These are phyloP conservation scores for Calonectria fujianensis DNA, from an alignment of 2,329 filamentous ascomycete genomes.

Conservation along the genomic window DNA sequence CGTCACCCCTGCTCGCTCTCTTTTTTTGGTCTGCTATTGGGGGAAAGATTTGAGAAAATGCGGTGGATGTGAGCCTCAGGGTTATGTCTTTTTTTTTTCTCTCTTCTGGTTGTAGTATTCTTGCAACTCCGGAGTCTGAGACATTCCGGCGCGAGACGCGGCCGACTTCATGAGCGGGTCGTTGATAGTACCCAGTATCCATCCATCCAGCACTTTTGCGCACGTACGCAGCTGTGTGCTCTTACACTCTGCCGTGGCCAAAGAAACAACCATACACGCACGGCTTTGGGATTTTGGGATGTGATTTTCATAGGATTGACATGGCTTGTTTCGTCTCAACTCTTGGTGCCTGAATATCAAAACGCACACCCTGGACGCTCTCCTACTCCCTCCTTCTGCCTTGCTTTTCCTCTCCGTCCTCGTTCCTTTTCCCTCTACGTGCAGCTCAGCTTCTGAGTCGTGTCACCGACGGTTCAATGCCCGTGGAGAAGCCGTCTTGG, in stretches of 20 bases:
- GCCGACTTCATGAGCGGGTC: not conserved
- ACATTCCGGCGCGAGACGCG: conserved; percentile 18
- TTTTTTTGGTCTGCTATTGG: conserved; percentile 2
- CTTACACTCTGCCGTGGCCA: not conserved
- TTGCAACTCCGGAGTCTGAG: not conserved
- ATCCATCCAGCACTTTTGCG: too few relatives aligned
- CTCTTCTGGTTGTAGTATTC: not conserved
- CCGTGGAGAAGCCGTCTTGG: conserved; percentile 33
- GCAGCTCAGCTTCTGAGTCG: conserved; percentile 27
- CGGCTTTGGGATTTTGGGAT: not conserved
- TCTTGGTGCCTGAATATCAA: conserved; percentile 45
- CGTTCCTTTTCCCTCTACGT: conserved; percentile 11
- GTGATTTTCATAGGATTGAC: conserved; percentile 1
- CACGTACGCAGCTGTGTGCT: too few relatives aligned
- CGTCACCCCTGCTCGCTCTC: conserved; percentile 13
- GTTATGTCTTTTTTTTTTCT: conserved; percentile 19
- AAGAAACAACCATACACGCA: not conserved
- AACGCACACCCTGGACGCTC: not conserved
- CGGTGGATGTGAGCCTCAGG: conserved; percentile 18
- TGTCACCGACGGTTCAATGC: conserved; percentile 40
- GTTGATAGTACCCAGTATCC: not conserved
- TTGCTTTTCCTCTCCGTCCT: not conserved
- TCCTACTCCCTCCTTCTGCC: conserved; percentile 26
- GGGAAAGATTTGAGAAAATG: not conserved
- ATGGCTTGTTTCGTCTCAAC: conserved; percentile 2